Conservation (phyloP, 441 rosid species). For the Pelargonium fulgidum region DNA sequence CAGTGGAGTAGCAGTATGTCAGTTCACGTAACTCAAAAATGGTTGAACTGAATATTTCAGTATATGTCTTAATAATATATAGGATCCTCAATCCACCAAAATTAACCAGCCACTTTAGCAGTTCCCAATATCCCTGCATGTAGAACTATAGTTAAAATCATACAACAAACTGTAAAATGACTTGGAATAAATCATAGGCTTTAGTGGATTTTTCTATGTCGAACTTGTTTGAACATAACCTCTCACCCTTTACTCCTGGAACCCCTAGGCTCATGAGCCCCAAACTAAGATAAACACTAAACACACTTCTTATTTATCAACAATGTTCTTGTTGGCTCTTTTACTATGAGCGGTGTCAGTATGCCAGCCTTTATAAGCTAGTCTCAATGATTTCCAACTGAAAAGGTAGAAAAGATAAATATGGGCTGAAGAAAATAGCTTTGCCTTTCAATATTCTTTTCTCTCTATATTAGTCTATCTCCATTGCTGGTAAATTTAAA, state of each 20-base stretch:
- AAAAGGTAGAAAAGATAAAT: neutral
- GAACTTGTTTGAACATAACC: too few relatives aligned
- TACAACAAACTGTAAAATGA: neutral
- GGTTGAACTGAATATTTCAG: neutral
- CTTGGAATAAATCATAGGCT: too few relatives aligned
- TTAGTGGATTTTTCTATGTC: too few relatives aligned
- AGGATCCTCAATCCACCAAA: conserved; percentile 3
- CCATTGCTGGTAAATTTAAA: too few relatives aligned
- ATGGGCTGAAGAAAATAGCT: neutral
- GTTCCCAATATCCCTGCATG: conserved; percentile 5
- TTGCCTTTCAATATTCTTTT: neutral
- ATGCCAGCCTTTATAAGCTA: neutral
- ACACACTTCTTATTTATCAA: too few relatives aligned
- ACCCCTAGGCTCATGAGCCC: too few relatives aligned
- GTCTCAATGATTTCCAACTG: neutral
- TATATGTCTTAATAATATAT: neutral
- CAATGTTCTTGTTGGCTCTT: too few relatives aligned
- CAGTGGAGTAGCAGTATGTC: conserved; percentile 7
- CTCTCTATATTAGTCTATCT: too few relatives aligned
- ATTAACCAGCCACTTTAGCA: conserved; percentile 14
- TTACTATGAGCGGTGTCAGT: too few relatives aligned
- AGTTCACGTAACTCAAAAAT: conserved; percentile 5
- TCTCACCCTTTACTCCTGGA: too few relatives aligned
- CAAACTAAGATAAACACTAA: too few relatives aligned
- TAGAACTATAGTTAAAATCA: neutral